These are phyloP conservation scores for Aspergillus nanangensis DNA, from an alignment of 495 filamentous ascomycete species.

Conservation along the genomic window DNA sequence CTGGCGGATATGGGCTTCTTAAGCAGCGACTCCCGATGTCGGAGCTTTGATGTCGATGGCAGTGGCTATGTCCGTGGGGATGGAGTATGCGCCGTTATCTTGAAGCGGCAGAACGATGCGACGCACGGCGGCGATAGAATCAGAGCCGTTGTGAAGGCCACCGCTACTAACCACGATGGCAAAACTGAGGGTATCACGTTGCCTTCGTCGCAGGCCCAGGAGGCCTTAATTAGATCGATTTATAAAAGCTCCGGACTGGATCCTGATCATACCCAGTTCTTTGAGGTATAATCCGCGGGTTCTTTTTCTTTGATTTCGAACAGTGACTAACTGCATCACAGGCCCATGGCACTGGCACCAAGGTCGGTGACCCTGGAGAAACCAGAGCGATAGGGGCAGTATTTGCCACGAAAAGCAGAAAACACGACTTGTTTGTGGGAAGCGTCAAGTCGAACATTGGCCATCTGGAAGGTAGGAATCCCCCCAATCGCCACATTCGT, in stretches of 20 bases:
- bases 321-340: constrained; percentile 17
- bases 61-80: constrained; percentile 34
- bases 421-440: constrained; percentile 25
- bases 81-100: constrained; percentile 22
- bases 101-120: constrained; percentile 27
- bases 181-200: constrained; percentile 15
- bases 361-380: constrained; percentile 11
- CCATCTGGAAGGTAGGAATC: constrained; percentile 34
- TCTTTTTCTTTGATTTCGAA: too few relatives aligned
- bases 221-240: constrained; percentile 15
- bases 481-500: too few relatives aligned
- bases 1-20: constrained; percentile 5
- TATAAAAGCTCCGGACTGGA: constrained; percentile 28
- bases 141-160: constrained; percentile 29
- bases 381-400: constrained; percentile 1
- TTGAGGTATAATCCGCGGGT: too few relatives aligned
- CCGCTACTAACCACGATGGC: constrained; percentile 42
- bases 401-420: neutral
- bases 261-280: too few relatives aligned
- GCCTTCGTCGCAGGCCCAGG: constrained; percentile 20
- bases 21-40: constrained; percentile 18
- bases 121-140: constrained; percentile 23
- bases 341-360: constrained; percentile 38
- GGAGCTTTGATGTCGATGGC: constrained; percentile 20
- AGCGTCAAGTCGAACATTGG: constrained; percentile 42